Evolutionary conservation across 2,329 filamentous ascomycete species (phyloP).

Genomic region (Cladosporium phlei): DNA sequence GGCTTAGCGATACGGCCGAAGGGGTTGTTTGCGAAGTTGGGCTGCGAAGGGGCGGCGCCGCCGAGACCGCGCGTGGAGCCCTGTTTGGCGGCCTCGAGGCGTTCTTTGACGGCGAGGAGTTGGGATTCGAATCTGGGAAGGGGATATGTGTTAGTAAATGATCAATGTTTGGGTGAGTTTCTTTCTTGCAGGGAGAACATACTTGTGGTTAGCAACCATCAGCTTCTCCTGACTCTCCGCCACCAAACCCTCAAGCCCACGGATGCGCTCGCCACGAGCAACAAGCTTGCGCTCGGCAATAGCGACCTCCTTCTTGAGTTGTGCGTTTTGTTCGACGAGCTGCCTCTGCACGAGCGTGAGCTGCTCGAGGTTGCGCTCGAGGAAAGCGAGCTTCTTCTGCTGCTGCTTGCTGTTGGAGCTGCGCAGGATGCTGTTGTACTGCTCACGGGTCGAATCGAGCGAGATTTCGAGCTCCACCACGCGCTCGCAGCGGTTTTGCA

Average conservation of each 20-base stretch:
- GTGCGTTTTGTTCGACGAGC: conserved; percentile 95
- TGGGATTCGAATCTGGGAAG: conserved; percentile 85
- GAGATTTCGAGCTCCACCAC: conserved; percentile 97
- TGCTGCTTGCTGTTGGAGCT: conserved; percentile 97
- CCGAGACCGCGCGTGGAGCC: conserved; percentile 78
- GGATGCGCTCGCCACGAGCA: conserved; percentile 92
- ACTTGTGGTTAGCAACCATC: conserved; percentile 95
- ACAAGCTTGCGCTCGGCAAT: conserved; percentile 97
- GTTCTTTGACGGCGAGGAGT: conserved; percentile 94
- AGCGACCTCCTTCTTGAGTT: conserved; percentile 96
- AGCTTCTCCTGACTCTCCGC: conserved; percentile 98
- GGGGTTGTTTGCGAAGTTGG: conserved; percentile 61
- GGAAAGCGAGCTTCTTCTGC: conserved; percentile 99
- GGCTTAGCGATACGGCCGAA: conserved; percentile 65
- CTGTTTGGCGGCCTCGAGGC: conserved; percentile 88
- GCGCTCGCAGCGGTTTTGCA: conserved; percentile 96
- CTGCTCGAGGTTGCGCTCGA: conserved; percentile 96
- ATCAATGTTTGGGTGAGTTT: background rate
- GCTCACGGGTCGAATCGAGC: conserved; percentile 92
- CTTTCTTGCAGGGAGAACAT: conserved; percentile 45
- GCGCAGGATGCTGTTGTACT: conserved; percentile 97
- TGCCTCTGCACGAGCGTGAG: conserved; percentile 95
- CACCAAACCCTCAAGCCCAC: conserved; percentile 83
- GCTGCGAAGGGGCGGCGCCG: conserved; percentile 25
- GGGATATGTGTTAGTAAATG: conserved; percentile 18